Conservation (phyloP, 371 early-diverging fungal species). For the Lichtheimia ornata region DNA sequence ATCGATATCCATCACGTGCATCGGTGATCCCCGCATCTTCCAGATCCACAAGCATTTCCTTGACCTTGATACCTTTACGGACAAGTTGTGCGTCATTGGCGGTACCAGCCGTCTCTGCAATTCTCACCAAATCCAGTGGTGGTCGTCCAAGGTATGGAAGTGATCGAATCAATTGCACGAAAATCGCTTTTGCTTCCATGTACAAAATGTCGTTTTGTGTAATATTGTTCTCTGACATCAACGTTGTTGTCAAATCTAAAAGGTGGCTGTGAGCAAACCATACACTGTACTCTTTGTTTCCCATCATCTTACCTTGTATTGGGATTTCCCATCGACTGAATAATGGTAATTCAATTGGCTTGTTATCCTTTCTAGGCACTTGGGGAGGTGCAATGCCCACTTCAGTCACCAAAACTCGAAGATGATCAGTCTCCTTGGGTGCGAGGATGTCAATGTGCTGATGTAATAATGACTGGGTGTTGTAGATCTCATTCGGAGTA, state of each 20-base stretch:
- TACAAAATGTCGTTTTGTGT: constrained; percentile 89
- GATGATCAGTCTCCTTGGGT: constrained; percentile 75
- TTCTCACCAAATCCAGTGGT: constrained; percentile 61
- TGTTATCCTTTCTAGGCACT: constrained; percentile 81
- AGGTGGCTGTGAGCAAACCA: background rate
- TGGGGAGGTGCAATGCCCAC: constrained; percentile 78
- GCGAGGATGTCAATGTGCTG: constrained; percentile 81
- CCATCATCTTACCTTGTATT: constrained; percentile 56
- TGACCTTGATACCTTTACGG: constrained; percentile 90
- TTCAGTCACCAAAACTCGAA: constrained; percentile 75
- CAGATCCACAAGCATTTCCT: constrained; percentile 86
- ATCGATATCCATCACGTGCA: constrained; percentile 65
- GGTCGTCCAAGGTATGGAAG: constrained; percentile 59
- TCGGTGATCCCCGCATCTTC: constrained; percentile 72
- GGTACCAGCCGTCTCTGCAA: constrained; percentile 86
- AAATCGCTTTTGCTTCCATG: constrained; percentile 90
- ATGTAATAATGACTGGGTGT: constrained; percentile 78
- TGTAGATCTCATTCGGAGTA: constrained; percentile 90
- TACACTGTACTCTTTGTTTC: background rate
- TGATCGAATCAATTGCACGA: constrained; percentile 87
- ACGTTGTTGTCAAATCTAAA: constrained; percentile 45
- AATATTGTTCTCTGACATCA: constrained; percentile 77
- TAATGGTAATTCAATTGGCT: constrained; percentile 75
- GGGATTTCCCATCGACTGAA: constrained; percentile 91
- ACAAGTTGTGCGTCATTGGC: constrained; percentile 77